Percentiles rank a stretch among this genome's conserved stretches.
Conservation (phyloP, 1,139 yeast species). For the Diutina pseudorugosa region DNA sequence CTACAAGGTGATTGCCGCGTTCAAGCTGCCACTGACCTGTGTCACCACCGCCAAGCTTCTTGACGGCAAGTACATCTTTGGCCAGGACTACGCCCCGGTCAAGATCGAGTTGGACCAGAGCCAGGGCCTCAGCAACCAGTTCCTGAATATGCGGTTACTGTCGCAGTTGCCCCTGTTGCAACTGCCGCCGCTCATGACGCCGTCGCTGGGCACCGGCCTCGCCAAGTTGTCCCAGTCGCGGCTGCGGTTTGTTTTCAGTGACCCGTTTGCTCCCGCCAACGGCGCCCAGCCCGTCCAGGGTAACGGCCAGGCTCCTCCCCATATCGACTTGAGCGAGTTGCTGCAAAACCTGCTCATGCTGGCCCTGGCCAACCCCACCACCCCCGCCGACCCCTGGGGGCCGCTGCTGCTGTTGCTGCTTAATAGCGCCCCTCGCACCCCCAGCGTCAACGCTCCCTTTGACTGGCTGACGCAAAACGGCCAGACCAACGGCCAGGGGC, state of each 20-base stretch:
- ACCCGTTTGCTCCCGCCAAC: constrained; percentile 32
- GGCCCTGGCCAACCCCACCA: constrained; percentile 7
- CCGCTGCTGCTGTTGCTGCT: constrained; percentile 6
- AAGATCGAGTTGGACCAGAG: constrained; percentile 34
- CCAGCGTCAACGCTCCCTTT: constrained; percentile 6
- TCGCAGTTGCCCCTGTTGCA: background rate
- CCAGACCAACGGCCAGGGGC: background rate
- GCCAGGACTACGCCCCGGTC: constrained; percentile 41
- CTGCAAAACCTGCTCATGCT: constrained; percentile 1
- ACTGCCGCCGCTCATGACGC: background rate
- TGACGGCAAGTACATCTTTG: constrained; percentile 56
- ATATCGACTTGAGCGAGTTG: constrained; percentile 1
- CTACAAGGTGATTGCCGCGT: constrained; percentile 46
- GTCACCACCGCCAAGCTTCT: constrained; percentile 58
- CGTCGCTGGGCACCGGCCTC: constrained; percentile 5
- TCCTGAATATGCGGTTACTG: constrained; percentile 17
- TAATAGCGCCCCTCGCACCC: constrained; percentile 1
- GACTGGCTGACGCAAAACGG: constrained; percentile 8
- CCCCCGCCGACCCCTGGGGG: constrained; percentile 28
- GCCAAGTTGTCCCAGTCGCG: constrained; percentile 15
- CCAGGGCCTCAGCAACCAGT: constrained; percentile 12
- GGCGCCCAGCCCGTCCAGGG: background rate
- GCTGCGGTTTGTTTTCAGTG: constrained; percentile 60
- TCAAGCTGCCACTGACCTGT: constrained; percentile 53
- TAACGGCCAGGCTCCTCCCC: background rate